Evolutionary conservation across 1,284 basidiomycete species (phyloP).

Genomic region (Ceratobasidium theobromae): DNA sequence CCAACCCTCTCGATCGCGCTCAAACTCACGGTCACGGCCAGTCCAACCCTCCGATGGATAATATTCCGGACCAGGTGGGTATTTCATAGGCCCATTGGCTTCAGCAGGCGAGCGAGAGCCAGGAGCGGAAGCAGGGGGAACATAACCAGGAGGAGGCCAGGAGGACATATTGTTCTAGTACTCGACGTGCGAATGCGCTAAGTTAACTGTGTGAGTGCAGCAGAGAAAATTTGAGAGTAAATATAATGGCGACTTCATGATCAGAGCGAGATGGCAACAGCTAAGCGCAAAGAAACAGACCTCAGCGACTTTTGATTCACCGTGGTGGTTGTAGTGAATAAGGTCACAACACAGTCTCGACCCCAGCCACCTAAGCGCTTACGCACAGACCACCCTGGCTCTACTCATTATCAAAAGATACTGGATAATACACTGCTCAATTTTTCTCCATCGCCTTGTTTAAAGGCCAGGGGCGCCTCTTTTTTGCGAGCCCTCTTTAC

Average conservation of each 20-base stretch:
- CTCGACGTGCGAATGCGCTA: conserved; percentile 5
- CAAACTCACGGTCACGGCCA: conserved; percentile 65
- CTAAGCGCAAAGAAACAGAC: conserved; percentile 33
- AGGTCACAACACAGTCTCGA: conserved; percentile 20
- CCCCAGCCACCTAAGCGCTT: not conserved
- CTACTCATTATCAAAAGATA: conserved; percentile 50
- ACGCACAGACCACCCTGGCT: conserved; percentile 30
- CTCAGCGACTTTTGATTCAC: conserved; percentile 32
- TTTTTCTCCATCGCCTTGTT: conserved; percentile 39
- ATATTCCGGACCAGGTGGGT: conserved; percentile 54
- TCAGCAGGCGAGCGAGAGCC: conserved; percentile 70
- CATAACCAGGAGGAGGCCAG: conserved; percentile 66
- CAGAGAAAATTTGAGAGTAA: conserved; percentile 59
- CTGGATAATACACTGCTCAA: conserved; percentile 56
- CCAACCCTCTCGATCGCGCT: conserved; percentile 65
- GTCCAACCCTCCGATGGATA: conserved; percentile 65
- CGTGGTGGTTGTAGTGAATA: conserved; percentile 30
- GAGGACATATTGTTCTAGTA: conserved; percentile 50
- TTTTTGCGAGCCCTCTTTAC: conserved; percentile 42
- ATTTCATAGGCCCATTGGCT: conserved; percentile 52
- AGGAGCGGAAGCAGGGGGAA: conserved; percentile 68
- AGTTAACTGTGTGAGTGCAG: conserved; percentile 28
- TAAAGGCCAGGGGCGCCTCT: conserved; percentile 30
- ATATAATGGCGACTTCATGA: conserved; percentile 55
- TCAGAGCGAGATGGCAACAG: conserved; percentile 30